Evolutionary conservation across 371 early-diverging fungal genomes (phyloP).

Genomic region (Coemansia sp.): DNA sequence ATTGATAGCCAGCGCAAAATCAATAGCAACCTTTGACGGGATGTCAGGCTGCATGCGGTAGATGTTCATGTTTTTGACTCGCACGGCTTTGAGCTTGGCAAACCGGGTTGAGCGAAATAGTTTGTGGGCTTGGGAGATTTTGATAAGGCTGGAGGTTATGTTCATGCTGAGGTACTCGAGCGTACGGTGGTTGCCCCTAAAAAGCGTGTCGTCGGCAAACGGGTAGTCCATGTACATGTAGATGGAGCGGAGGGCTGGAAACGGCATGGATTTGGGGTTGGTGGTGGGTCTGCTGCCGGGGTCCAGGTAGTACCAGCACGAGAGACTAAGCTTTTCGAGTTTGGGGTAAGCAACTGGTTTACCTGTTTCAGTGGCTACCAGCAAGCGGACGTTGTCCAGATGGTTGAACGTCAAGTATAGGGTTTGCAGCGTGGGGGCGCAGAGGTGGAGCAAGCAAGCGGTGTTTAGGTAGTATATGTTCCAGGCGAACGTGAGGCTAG

Average conservation of each 20-base stretch:
- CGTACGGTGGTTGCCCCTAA: slow-evolving; percentile 8
- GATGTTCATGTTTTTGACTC: slow-evolving; percentile 10
- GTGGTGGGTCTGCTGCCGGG: neutral
- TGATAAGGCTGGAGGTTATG: neutral
- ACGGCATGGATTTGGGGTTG: neutral
- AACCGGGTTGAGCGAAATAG: slow-evolving; percentile 2
- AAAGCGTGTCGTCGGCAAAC: slow-evolving; percentile 26
- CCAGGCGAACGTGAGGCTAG: slow-evolving; percentile 19
- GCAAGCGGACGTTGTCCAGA: neutral
- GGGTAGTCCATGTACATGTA: slow-evolving; percentile 27
- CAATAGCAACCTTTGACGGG: neutral
- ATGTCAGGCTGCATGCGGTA: neutral
- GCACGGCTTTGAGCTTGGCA: neutral
- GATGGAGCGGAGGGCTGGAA: slow-evolving; percentile 13
- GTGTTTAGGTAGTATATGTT: slow-evolving; percentile 7
- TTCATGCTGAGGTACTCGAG: slow-evolving; percentile 13
- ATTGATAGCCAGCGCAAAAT: slow-evolving; percentile 4
- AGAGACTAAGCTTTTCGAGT: neutral
- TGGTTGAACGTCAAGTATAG: slow-evolving; percentile 7
- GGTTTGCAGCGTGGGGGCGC: neutral
- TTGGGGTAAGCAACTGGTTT: slow-evolving; percentile 2
- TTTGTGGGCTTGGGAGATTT: slow-evolving; percentile 4
- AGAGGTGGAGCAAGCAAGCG: slow-evolving; percentile 5
- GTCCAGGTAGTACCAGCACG: slow-evolving; percentile 13
- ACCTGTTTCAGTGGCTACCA: neutral